Base-by-base conservation (phyloP, 805 yeast genomes). In the Saccharomycopsis capsularis region DNA sequence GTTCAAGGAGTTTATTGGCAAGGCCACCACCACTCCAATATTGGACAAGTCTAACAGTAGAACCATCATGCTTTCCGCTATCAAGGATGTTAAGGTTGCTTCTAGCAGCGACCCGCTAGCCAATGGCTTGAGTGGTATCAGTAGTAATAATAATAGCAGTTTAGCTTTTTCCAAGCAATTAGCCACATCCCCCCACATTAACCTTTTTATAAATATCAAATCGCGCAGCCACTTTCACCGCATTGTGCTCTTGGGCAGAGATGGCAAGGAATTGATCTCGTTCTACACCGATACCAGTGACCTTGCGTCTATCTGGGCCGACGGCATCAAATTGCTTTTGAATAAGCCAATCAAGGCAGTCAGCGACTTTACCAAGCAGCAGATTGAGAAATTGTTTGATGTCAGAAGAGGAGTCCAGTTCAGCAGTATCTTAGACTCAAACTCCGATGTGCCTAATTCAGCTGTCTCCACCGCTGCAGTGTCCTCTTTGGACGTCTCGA, bases 261-360 rank as follows among this genome's bases (percentile, higher is more conserved):
- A 63, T 34, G 65, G 65, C 32, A 70, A 71, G 38, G 59, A 66
- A 18, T 55, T 79, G 9, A 69, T 85, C 48, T 62, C 71, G n/a
- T 82, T 85, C 57, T 85, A 74, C 60, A 76, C 85, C 13, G 90
- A 84, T 51, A 81, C 86, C 1, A 74, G 75, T 54, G 86, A 82
- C 42, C 73, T 78, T 43, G 78, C 82, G 39, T 77, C 75, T 47
- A 76, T 81, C 5, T 87, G 95, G 95, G 66, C 82, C 32, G 95
- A 87, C 64, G 95, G 95, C 0, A 62, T 86, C 47, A 78, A 77
- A 57, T 65, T 79, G 60, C 59, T 78, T 32, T 66, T 71, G 19
- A 68, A 70, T 19, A 39, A 44, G 25, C 45, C 51, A 22, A 35
- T 51, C 19, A 43, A 15, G 9, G 15, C 24, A 13, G 42, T 47